Percentiles rank a stretch among this genome's conserved stretches.
phyloP scores from a whole-genome alignment of 148 eudicot species.

The Amaranthus cruentus region DNA sequence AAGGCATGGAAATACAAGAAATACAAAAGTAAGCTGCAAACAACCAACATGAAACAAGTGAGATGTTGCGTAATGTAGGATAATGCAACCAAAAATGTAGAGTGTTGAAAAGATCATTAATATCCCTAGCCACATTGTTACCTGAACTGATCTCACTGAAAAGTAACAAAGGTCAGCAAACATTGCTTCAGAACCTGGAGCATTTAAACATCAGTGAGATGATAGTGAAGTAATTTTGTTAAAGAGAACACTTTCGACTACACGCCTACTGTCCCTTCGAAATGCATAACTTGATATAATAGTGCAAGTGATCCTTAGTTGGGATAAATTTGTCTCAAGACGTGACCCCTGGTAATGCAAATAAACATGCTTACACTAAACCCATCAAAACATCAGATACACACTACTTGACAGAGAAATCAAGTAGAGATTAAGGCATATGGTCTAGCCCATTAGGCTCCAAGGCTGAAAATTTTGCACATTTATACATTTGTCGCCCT shows the following conservation, averaged over 20 bases:
- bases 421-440: not conserved
- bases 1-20: constrained; percentile 95
- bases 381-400: not conserved
- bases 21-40: constrained; percentile 86
- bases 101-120: not conserved
- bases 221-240: not conserved
- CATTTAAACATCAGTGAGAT: constrained; percentile 7
- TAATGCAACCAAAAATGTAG: not conserved
- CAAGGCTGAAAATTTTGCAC: not conserved
- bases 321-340: not conserved
- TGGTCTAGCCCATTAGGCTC: not conserved
- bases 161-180: constrained; percentile 99
- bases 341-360: not conserved
- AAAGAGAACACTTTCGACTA: not conserved
- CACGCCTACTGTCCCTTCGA: not conserved
- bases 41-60: constrained; percentile 17
- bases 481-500: not conserved
- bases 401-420: constrained; percentile 2
- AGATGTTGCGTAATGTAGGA: constrained; percentile 1
- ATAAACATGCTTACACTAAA: not conserved
- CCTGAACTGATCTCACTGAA: constrained; percentile 97
- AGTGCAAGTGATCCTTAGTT: no score
- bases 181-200: constrained; percentile 97
- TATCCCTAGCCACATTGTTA: constrained; percentile 23
- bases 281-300: no score